Evolutionary conservation across 306 rosid species (phyloP), one percentile per base, ranked within the genome.

Genomic region (Vigna nakashimae): DNA sequence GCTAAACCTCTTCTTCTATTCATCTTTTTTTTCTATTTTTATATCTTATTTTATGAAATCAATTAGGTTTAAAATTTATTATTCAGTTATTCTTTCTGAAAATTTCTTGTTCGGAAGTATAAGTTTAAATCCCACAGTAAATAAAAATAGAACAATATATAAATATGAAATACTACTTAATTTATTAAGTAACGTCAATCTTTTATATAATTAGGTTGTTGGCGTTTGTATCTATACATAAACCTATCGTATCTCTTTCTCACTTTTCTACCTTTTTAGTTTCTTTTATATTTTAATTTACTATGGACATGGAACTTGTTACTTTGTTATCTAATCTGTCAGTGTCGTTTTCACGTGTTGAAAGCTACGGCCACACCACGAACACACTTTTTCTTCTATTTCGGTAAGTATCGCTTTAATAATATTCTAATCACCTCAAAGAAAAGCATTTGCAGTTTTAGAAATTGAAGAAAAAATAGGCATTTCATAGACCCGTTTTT

Each of bases 331-430:
- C 49, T 49, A 26, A 42, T 22, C 11, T 38, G 66, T 74, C 38
- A 46, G 36, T 16, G 20, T 30, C 67, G 28, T 66, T 55, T 77
- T 55, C 81, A 28, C 24, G 48, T 45, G 68, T 40, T 66, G 65
- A 50, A 64, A 22, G 56, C 3, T 49, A 77, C 74, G 11, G 26
- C 68, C 59, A 42, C 57, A 22, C 48, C 48, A n/a, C 9, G 9
- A 65, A 38, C 32, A 24, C 55, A 13, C 52, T 64, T 75, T 59
- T 73, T 16, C 49, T 51, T 5, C 5, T 1, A 40, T 57, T 42
- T 59, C 8, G 0, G n/a, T 0, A 46, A 26, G 57, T 58, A 18
- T 56, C 53, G 1, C 57, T 57, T 73, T 24, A 22, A 40, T 55
- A 40, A 38, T 72, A 56, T 32, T 52, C 64, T 36, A 72, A 55